Base-by-base conservation (phyloP, 2,329 filamentous ascomycete species). In the Claviceps pazoutovae region DNA sequence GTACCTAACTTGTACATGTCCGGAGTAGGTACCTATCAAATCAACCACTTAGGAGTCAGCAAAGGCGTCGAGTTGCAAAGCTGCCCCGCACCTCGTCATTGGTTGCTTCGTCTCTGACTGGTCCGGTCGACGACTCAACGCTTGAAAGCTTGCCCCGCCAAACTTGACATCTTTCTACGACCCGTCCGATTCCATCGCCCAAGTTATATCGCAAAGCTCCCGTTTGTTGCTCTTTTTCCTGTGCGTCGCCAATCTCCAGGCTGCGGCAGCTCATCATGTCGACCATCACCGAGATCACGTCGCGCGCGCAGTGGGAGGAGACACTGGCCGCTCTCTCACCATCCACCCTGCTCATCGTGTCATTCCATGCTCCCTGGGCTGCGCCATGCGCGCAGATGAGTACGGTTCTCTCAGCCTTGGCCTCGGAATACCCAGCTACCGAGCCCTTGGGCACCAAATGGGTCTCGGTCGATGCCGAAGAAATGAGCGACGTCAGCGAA, bases 311-410 rank as follows among this genome's bases (percentile, higher is more conserved):
- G 60, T 96, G 93, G 82, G 74, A 82, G 58, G 71, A 79, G 58
- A 76, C 85, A 63, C 73, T 87, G 56, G 73, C 75, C 56, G 75
- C 80, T 43, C 75, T 90, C 14, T 79, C 86, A 11, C 64, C 83
- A 2, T 78, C 82, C 16, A 80, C 86, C 16, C 80, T 96, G 54
- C 76, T 91, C 56, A 76, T 96, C 63, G 80, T 95, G 64, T 96
- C 90, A 66, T 98, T 98, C 75, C 86, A 97, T 68, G 89, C 93
- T 19, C 86, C 90, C 58, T 98, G 93, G 93, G 93, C 93, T 34
- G 89, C 89, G 54, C 93, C 93, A 46, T 97, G 93, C 74, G 83
- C 86, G 56, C 89, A 96, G 71, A 97, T 97, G 90, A 81, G 80
- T 59, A 86, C 83, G 49, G 86, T 97, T 60, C 80, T 98, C 57